Evolutionary conservation across 2,329 filamentous ascomycete species (phyloP), one percentile per base, ranked within the genome.

Genomic region (Arthrobotrys pseudoclavata): DNA sequence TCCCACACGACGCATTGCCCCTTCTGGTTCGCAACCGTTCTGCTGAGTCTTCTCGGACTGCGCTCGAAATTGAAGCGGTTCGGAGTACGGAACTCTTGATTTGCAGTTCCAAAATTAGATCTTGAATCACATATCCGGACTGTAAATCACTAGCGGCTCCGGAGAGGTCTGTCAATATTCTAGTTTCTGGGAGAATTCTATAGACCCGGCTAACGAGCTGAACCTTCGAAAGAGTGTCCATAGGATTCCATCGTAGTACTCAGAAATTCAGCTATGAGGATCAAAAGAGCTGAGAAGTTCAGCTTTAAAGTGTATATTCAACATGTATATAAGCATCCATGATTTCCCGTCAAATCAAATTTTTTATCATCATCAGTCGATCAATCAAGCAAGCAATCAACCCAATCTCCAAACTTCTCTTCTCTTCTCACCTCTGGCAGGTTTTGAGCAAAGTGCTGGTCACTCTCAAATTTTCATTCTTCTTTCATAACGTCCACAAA

Each of bases 371-470:
- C 34, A 60, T 60, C 55, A 40, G 40, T 10, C 52, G 29, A 57
- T 37, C 52, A 57, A 37, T 20, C 20, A 50, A 12, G 6, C 3
- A 47, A 29, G 13, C 55, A 60, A 60, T 13, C 34, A 60, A 42
- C 12, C 12, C 26, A 37, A 57, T 42, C 34, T 42, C 42, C 55
- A 60, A 42, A 2, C 20, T 60, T 42, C 55, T 24, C 34, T 60
- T 42, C 31, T 13, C 15, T 57, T 57, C 55, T 60, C 55, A 60
- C 55, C 55, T 60, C 55, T 60, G 55, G 55, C 34, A 60, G 55
- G 55, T 60, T 53, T 42, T 29, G 55, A 60, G 55, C 34, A 57
- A 10, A 60, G 55, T 60, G 55, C 55, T 60, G 55, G 55, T 60
- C 55, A 60, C 55, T 60, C 20, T 60, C 12, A 15, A 42, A 42